Conservation (phyloP, 73 alveolate species). For the Tetrahymena borealis region DNA sequence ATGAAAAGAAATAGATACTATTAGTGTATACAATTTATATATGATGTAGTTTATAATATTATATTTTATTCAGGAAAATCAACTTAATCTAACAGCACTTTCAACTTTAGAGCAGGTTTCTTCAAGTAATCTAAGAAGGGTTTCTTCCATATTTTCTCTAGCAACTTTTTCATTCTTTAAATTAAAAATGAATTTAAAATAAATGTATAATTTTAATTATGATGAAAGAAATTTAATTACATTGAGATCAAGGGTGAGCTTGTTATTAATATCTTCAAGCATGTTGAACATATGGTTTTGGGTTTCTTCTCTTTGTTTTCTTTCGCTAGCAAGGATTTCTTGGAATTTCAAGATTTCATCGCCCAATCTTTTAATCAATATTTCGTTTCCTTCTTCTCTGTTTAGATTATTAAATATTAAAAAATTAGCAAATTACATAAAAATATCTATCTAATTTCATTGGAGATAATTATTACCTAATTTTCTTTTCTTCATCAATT, state of each 20-base stretch:
- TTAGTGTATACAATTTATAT: not conserved
- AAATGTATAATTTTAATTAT: not conserved
- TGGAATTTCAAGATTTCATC: not conserved
- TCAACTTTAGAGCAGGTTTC: not conserved
- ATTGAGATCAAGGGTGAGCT: not conserved
- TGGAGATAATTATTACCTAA: not conserved
- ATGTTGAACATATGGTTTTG: not conserved
- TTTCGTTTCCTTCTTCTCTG: not conserved
- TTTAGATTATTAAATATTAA: not conserved
- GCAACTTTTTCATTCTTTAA: not conserved
- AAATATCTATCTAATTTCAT: too few relatives aligned
- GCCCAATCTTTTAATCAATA: constrained; percentile 1
- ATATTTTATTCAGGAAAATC: not conserved
- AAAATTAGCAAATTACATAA: too few relatives aligned
- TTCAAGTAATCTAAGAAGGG: not conserved
- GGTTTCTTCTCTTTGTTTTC: not conserved
- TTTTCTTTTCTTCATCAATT: not conserved
- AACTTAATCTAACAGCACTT: not conserved
- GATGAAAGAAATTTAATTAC: not conserved
- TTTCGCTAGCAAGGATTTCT: not conserved
- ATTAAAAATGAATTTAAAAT: not conserved
- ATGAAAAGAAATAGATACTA: not conserved
- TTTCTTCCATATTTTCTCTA: not conserved
- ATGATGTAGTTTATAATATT: not conserved
- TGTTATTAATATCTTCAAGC: not conserved